phyloP scores from a whole-genome alignment of 169 alveolate species.

The Cryptosporidium felis region DNA sequence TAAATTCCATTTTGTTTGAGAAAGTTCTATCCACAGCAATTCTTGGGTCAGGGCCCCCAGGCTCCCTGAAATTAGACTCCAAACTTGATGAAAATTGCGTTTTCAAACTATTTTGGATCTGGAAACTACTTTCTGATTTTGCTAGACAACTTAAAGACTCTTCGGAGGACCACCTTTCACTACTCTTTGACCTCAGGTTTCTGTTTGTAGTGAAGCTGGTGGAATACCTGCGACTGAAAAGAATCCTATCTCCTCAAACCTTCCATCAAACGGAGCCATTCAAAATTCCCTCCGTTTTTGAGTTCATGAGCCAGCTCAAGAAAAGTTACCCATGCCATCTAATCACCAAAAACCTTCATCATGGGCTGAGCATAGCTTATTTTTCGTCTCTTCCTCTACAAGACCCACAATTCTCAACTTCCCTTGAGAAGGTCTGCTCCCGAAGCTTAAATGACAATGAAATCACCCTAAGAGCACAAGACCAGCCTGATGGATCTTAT shows the following conservation, averaged over 20 bases:
- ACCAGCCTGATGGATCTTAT: no score
- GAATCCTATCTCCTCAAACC: neutral
- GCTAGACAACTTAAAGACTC: neutral
- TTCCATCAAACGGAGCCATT: neutral
- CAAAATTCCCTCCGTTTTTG: neutral
- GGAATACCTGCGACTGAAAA: conserved; percentile 12
- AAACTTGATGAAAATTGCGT: no score
- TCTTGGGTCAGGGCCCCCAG: no score
- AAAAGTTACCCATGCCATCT: neutral
- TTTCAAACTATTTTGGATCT: neutral
- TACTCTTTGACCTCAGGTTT: neutral
- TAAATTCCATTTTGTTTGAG: neutral
- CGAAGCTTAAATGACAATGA: neutral
- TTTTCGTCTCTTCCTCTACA: neutral
- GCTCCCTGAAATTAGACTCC: no score
- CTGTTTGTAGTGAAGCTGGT: conserved; percentile 3
- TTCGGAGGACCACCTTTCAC: neutral
- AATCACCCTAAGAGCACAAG: no score
- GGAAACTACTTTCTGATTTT: neutral
- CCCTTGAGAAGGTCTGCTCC: neutral
- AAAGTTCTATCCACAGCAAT: no score
- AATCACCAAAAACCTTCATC: neutral
- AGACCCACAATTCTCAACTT: neutral
- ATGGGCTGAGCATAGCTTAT: neutral
- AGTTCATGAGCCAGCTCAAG: neutral